These are phyloP conservation scores for Sordaria brevicollis DNA, from an alignment of 495 filamentous ascomycete species.

Conservation along the genomic window DNA sequence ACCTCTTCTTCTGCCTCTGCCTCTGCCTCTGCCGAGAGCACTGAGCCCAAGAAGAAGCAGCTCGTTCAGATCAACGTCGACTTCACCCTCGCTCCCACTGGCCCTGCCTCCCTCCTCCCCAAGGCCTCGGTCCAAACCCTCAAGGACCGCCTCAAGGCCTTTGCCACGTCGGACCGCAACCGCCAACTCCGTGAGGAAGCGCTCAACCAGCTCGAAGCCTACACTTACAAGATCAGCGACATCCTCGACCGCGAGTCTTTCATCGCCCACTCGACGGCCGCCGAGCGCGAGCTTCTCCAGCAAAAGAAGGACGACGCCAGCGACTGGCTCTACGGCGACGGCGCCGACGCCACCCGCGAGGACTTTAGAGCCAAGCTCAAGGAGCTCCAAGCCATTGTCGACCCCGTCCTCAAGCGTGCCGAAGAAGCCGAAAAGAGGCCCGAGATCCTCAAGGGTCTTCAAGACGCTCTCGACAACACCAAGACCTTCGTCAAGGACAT, in stretches of 20 bases:
- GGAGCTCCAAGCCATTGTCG: slow-evolving; percentile 58
- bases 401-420: slow-evolving; percentile 56
- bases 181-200: slow-evolving; percentile 75
- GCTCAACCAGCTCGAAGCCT: slow-evolving; percentile 86
- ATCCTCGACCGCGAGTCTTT: slow-evolving; percentile 67
- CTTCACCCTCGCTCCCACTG: slow-evolving; percentile 50
- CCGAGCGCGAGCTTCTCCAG: slow-evolving; percentile 51
- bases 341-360: slow-evolving; percentile 59
- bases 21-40: slow-evolving; percentile 30
- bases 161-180: slow-evolving; percentile 71
- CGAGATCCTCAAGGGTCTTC: slow-evolving; percentile 50
- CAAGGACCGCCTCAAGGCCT: slow-evolving; percentile 63
- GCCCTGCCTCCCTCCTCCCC: slow-evolving; percentile 45
- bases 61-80: slow-evolving; percentile 60
- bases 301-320: slow-evolving; percentile 54
- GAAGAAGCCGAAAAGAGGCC: slow-evolving; percentile 59
- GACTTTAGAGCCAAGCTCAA: slow-evolving; percentile 63
- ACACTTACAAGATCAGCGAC: slow-evolving; percentile 83
- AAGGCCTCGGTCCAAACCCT: slow-evolving; percentile 52
- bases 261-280: slow-evolving; percentile 52
- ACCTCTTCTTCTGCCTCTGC: slow-evolving; percentile 33
- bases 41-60: slow-evolving; percentile 47
- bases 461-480: slow-evolving; percentile 50
- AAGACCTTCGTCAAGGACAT: slow-evolving; percentile 40
- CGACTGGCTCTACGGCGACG: slow-evolving; percentile 88